Base-by-base conservation (phyloP, 495 filamentous ascomycete genomes). In the Penicillium simplicissimum region DNA sequence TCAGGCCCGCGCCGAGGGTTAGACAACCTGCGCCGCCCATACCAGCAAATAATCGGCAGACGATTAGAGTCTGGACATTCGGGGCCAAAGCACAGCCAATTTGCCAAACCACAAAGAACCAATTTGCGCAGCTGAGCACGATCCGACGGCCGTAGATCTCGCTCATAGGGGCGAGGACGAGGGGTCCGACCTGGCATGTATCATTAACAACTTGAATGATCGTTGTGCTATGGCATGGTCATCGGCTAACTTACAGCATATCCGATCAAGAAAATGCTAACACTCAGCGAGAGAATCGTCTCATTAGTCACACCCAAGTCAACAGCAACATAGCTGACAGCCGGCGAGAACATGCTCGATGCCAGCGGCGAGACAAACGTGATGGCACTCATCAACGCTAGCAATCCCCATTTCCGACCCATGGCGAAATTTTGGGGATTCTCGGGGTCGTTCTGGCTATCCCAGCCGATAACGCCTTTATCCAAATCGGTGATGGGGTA, bases 321-420 rank as follows among this genome's bases (percentile, higher is more conserved):
- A 10, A 38, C 52, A 36, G 78, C 74, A 42, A 90, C 81, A 4
- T 76, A 68, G 15, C 61, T 61, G 1, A 90, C 72, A 0, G 86
- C 85, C 0, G 91, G 91, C 4, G 90, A 85, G 17, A 93, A 85
- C 82, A 93, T 92, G 48, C 85, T 85, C 15, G 85, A 88, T 2
- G 85, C 85, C 0, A 88, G 76, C 0, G 78, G 74, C 7, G 74
- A 75, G 15, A 80, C 61, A 51, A 87, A 77, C 9, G 83, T 85
- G 51, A 80, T 67, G n/a, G 66, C 64, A 37, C 74, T 77, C 43
- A 79, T 66, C 4, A 80, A 65, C 1, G 35, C 63, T 0, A 77
- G 64, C 9, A 75, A 52, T 1, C 34, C 53, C 70, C 72, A 76
- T 73, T 85, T 85, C 52, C 73, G 75, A 10, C 62, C 57, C 0